phyloP scores from a whole-genome alignment of 176 grass and related monocot species.

The Tillandsia fasciculata region DNA sequence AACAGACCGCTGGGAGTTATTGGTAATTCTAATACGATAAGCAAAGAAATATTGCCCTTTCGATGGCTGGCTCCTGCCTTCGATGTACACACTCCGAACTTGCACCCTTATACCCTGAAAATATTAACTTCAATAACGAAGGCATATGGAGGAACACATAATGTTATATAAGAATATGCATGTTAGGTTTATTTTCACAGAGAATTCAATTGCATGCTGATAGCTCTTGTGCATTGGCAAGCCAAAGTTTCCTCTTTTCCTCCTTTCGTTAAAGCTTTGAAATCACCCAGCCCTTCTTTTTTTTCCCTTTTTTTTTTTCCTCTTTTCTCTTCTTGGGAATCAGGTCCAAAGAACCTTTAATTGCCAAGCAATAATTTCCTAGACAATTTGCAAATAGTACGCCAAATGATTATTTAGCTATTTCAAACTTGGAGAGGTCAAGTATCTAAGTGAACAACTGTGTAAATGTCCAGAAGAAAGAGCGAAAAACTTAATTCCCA shows the following conservation, averaged over 20 bases:
- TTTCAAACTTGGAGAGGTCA: background rate
- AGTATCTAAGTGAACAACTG: background rate
- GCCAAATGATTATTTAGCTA: background rate
- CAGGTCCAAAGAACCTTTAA: background rate
- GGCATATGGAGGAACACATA: background rate
- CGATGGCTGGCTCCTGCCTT: constrained; percentile 58
- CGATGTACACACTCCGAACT: constrained; percentile 84
- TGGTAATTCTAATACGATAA: constrained; percentile 78
- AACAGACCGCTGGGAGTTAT: constrained; percentile 59
- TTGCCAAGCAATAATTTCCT: background rate
- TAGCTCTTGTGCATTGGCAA: too few relatives aligned
- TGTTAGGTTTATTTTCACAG: too few relatives aligned
- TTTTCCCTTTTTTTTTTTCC: too few relatives aligned
- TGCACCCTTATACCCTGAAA: constrained; percentile 76
- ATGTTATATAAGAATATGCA: too few relatives aligned
- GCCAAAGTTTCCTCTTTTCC: too few relatives aligned
- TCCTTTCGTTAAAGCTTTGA: too few relatives aligned
- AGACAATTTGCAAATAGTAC: background rate
- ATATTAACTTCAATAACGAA: constrained; percentile 1
- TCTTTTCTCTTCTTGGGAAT: too few relatives aligned
- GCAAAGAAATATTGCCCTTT: constrained; percentile 86
- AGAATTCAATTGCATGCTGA: too few relatives aligned
- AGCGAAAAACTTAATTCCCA: background rate
- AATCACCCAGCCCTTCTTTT: too few relatives aligned
- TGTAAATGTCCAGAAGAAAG: background rate